These are phyloP conservation scores for Rubus idaeus DNA, from an alignment of 306 rosid genomes.

Conservation along the genomic window DNA sequence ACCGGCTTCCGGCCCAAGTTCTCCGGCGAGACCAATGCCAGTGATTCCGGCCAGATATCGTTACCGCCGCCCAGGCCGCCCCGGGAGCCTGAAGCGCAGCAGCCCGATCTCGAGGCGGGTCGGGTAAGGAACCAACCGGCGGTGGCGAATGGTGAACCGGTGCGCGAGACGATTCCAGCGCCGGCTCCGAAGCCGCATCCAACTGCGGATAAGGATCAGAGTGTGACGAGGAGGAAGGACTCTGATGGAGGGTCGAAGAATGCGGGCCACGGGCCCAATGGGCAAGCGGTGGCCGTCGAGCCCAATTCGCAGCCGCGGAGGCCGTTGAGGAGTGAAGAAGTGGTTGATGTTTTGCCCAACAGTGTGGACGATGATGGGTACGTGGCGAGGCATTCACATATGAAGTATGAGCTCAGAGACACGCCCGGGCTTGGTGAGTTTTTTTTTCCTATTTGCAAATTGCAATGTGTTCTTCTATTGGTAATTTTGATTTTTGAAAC, in stretches of 20 bases:
- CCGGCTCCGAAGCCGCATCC: conserved; percentile 25
- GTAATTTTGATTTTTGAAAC: background rate
- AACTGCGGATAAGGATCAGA: conserved; percentile 36
- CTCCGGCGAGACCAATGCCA: conserved; percentile 83
- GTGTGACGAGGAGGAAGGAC: conserved; percentile 64
- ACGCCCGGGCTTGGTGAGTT: conserved; percentile 84
- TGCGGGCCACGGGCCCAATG: conserved; percentile 42
- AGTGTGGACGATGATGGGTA: conserved; percentile 52
- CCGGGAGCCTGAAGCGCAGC: conserved; percentile 29
- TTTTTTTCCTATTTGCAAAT: background rate
- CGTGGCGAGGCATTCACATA: conserved; percentile 62
- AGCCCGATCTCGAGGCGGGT: conserved; percentile 64
- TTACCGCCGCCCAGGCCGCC: conserved; percentile 48
- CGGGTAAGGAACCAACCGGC: conserved; percentile 29
- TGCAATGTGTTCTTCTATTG: background rate
- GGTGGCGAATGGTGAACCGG: conserved; percentile 31
- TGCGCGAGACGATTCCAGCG: conserved; percentile 26
- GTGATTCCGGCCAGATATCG: conserved; percentile 59
- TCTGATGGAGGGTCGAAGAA: conserved; percentile 61
- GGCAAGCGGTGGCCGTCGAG: conserved; percentile 41
- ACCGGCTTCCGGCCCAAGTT: conserved; percentile 91
- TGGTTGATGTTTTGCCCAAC: conserved; percentile 65
- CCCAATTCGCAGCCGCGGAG: conserved; percentile 47
- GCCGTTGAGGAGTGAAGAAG: conserved; percentile 53
- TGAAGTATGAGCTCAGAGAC: conserved; percentile 92